phyloP scores from a whole-genome alignment of 2,329 filamentous ascomycete genomes.

The Ascosphaera pollenicola region DNA sequence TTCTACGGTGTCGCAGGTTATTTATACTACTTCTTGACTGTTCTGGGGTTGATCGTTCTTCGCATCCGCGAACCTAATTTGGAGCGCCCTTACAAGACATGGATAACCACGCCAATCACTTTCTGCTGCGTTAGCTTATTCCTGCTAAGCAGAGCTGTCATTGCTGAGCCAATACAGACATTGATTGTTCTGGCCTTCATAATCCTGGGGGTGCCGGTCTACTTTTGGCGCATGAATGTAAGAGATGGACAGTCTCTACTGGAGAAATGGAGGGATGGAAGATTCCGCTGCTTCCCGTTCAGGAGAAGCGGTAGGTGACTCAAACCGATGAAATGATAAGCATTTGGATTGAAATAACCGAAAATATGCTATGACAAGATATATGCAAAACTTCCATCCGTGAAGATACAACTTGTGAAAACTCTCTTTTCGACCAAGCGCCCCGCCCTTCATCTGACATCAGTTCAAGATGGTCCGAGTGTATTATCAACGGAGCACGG shows the following conservation, averaged over 20 bases:
- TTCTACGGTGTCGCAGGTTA: conserved; percentile 95
- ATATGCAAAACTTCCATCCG: too few relatives aligned
- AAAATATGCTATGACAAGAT: too few relatives aligned
- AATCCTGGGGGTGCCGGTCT: conserved; percentile 61
- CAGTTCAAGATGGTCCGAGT: too few relatives aligned
- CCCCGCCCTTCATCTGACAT: too few relatives aligned
- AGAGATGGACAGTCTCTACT: conserved; percentile 23
- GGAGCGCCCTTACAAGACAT: conserved; percentile 80
- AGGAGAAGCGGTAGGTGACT: not conserved
- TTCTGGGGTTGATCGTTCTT: conserved; percentile 78
- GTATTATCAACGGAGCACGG: too few relatives aligned
- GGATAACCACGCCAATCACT: conserved; percentile 92
- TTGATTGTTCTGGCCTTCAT: conserved; percentile 72
- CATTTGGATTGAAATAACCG: too few relatives aligned
- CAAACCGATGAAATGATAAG: conserved; percentile 1
- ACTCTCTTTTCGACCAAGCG: too few relatives aligned
- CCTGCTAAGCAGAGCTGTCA: conserved; percentile 66
- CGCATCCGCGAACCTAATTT: conserved; percentile 69
- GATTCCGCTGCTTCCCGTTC: too few relatives aligned
- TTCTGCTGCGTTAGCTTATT: conserved; percentile 98
- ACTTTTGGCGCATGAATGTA: conserved; percentile 63
- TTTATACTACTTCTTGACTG: conserved; percentile 90
- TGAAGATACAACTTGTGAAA: too few relatives aligned
- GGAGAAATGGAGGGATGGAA: too few relatives aligned
- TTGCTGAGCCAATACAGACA: conserved; percentile 79